Percentiles rank a stretch among this genome's conserved stretches.
These are phyloP conservation scores for Elasticomyces elasticus DNA, from an alignment of 495 filamentous ascomycete genomes.

Conservation along the genomic window DNA sequence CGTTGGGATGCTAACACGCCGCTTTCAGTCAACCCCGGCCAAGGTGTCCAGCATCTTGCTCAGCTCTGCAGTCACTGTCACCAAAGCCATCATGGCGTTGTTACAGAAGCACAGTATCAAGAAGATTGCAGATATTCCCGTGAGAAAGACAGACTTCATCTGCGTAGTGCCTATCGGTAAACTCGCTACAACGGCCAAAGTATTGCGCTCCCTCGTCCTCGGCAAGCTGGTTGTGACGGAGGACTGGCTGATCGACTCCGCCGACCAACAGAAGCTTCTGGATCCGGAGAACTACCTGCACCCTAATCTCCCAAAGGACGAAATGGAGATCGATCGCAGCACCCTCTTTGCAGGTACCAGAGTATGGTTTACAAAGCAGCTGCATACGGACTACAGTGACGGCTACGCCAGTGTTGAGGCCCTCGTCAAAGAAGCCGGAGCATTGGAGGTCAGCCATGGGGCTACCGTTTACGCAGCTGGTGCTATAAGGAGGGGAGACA, in stretches of 20 bases:
- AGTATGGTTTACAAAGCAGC: slow-evolving; percentile 12
- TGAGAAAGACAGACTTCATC: slow-evolving; percentile 7
- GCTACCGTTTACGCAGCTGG: background rate
- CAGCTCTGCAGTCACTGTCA: background rate
- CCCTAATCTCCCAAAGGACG: background rate
- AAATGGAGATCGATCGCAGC: background rate
- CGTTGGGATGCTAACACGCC: too few species aligned
- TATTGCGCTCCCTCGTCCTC: slow-evolving; percentile 7
- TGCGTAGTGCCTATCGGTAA: slow-evolving; percentile 7
- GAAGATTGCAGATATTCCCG: slow-evolving; percentile 2
- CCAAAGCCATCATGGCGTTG: background rate
- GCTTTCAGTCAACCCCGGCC: too few species aligned
- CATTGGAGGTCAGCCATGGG: slow-evolving; percentile 5
- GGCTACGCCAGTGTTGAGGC: slow-evolving; percentile 12
- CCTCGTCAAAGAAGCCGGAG: slow-evolving; percentile 10
- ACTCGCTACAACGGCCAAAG: slow-evolving; percentile 7
- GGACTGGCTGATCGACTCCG: slow-evolving; percentile 13
- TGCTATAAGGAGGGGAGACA: background rate
- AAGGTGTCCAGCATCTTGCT: too few species aligned
- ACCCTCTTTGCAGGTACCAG: slow-evolving; percentile 2
- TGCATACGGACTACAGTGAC: slow-evolving; percentile 3
- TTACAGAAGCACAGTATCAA: background rate
- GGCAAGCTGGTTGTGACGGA: slow-evolving; percentile 11
- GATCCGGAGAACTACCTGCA: slow-evolving; percentile 12
- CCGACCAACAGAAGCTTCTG: background rate